Conservation (phyloP, 176 grass and related monocot genomes). For the Ensete glaucum region DNA sequence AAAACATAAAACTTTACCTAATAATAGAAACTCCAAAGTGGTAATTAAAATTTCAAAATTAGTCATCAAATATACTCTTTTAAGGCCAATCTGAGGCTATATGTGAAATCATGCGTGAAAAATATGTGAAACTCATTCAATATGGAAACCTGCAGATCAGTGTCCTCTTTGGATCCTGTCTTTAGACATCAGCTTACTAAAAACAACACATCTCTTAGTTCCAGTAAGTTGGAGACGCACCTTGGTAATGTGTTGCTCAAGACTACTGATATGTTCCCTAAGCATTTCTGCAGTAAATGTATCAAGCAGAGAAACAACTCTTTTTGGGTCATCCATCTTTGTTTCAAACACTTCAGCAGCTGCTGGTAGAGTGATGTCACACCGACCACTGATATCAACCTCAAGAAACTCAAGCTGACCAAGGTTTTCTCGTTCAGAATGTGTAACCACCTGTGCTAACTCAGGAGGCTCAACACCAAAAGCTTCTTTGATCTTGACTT, state of each 20-base stretch:
- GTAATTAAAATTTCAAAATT: too few species aligned
- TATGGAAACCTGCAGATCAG: too few species aligned
- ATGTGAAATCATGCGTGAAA: too few species aligned
- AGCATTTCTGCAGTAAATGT: conserved; percentile 52
- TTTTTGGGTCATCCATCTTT: conserved; percentile 9
- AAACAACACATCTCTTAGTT: background rate
- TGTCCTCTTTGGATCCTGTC: background rate
- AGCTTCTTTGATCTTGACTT: background rate
- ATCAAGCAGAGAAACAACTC: conserved; percentile 69
- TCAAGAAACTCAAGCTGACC: conserved; percentile 14
- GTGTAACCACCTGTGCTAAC: background rate
- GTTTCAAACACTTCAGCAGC: conserved; percentile 19
- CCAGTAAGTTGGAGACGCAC: conserved; percentile 30
- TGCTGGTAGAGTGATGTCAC: conserved; percentile 1
- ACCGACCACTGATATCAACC: conserved; percentile 14
- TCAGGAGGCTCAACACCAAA: background rate
- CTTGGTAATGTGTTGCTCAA: conserved; percentile 39
- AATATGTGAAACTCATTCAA: too few species aligned
- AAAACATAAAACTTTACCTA: too few species aligned
- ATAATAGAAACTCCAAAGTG: too few species aligned
- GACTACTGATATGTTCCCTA: conserved; percentile 63
- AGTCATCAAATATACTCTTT: too few species aligned
- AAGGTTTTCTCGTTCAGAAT: background rate
- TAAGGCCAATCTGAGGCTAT: too few species aligned
- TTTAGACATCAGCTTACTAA: background rate